phyloP scores from a whole-genome alignment of 1,284 basidiomycete genomes.

The Rhodotorula sp. region DNA sequence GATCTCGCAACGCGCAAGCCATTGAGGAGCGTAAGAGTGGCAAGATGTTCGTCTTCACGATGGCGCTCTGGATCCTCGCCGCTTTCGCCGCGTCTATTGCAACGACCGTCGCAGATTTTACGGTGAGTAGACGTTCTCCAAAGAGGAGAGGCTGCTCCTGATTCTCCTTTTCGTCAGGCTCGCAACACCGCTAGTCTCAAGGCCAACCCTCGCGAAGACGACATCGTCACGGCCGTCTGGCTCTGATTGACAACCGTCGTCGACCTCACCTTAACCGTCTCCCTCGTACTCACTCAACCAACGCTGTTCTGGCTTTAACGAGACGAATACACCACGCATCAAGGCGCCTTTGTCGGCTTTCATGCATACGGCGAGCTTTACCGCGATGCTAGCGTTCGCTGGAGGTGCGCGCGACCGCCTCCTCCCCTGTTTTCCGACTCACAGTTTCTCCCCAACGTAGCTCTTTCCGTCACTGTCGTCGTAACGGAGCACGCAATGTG shows the following conservation, averaged over 20 bases:
- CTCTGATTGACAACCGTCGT: neutral
- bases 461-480: neutral
- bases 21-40: neutral
- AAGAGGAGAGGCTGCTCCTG: too few species aligned
- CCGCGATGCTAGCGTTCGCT: neutral
- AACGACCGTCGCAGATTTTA: neutral
- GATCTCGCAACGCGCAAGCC: neutral
- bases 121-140: neutral
- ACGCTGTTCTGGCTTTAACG: neutral
- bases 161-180: too few species aligned
- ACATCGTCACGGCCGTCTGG: neutral
- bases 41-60: neutral
- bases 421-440: neutral
- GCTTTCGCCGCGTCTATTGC: neutral
- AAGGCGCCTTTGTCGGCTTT: neutral
- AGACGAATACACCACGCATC: neutral
- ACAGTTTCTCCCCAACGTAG: neutral
- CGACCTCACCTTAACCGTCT: slow-evolving; percentile 1
- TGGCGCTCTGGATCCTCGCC: neutral
- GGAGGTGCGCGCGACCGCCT: neutral
- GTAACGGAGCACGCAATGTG: neutral
- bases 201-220: neutral
- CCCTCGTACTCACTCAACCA: neutral
- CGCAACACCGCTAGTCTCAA: neutral
- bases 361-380: neutral